Conservation (phyloP, 106 monocot genomes). For the Allium fistulosum region DNA sequence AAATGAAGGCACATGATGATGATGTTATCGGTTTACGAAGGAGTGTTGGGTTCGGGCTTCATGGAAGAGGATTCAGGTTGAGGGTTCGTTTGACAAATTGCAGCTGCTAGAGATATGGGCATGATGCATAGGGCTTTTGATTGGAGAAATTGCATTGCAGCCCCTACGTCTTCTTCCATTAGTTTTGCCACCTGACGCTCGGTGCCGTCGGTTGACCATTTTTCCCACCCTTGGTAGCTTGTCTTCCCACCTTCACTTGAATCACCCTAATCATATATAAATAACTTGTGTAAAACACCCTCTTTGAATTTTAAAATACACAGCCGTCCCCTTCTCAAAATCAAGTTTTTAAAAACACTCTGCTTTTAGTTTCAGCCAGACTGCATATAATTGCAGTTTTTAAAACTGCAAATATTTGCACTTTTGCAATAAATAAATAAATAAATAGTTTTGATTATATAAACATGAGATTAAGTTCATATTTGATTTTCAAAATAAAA, state of each 20-base stretch:
- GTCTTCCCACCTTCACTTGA: conserved; percentile 27
- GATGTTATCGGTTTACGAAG: conserved; percentile 13
- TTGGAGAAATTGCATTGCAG: conserved; percentile 66
- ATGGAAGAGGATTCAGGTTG: conserved; percentile 23
- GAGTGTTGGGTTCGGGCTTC: conserved; percentile 57
- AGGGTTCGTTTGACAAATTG: conserved; percentile 43
- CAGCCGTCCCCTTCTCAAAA: too few relatives aligned
- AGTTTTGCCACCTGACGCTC: conserved; percentile 57
- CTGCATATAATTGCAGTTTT: too few relatives aligned
- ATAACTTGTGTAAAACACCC: too few relatives aligned
- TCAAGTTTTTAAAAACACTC: too few relatives aligned
- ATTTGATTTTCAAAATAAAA: neutral
- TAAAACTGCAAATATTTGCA: too few relatives aligned
- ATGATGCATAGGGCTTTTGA: conserved; percentile 66
- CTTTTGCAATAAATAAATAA: too few relatives aligned
- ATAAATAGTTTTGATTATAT: neutral
- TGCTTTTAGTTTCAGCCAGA: too few relatives aligned
- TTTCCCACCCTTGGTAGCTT: conserved; percentile 43
- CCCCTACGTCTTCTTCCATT: conserved; percentile 61
- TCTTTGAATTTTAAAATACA: neutral
- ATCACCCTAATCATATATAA: conserved; percentile 23
- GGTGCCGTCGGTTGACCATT: conserved; percentile 60
- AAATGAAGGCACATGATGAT: too few relatives aligned
- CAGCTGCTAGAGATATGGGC: conserved; percentile 45
- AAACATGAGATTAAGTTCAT: neutral